phyloP scores from a whole-genome alignment of 2,329 filamentous ascomycete genomes.

The Fusarium sp. region DNA sequence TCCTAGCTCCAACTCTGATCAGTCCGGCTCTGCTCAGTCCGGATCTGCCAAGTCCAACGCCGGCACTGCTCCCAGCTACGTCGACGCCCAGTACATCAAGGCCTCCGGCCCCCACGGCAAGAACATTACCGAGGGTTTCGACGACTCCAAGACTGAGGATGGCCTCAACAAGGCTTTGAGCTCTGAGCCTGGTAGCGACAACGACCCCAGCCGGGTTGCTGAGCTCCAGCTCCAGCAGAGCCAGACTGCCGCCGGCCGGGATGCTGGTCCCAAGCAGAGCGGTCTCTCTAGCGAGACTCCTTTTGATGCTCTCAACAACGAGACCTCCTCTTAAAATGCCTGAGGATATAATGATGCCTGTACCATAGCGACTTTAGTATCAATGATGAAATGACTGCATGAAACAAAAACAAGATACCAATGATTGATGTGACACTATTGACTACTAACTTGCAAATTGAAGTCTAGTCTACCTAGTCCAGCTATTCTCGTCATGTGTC shows the following conservation, averaged over 20 bases:
- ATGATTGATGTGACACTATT: background rate
- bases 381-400: conserved; percentile 36
- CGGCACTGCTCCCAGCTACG: conserved; percentile 55
- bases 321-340: conserved; percentile 45
- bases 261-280: conserved; percentile 46
- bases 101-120: conserved; percentile 57
- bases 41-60: conserved; percentile 1
- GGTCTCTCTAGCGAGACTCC: conserved; percentile 45
- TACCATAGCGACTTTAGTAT: conserved; percentile 22
- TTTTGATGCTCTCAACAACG: conserved; percentile 50
- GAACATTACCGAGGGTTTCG: conserved; percentile 57
- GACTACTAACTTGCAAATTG: background rate
- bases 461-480: background rate
- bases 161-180: conserved; percentile 56
- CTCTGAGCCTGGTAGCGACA: conserved; percentile 59
- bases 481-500: background rate
- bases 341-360: background rate
- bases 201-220: conserved; percentile 61
- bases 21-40: conserved; percentile 16
- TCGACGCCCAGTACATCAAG: conserved; percentile 51
- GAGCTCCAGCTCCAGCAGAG: conserved; percentile 57
- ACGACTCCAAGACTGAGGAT: conserved; percentile 51
- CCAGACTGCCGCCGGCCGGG: conserved; percentile 40
- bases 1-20: conserved; percentile 2
- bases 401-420: conserved; percentile 2